phyloP scores from a whole-genome alignment of 2,329 filamentous ascomycete species.

The Calonectria pteridis region DNA sequence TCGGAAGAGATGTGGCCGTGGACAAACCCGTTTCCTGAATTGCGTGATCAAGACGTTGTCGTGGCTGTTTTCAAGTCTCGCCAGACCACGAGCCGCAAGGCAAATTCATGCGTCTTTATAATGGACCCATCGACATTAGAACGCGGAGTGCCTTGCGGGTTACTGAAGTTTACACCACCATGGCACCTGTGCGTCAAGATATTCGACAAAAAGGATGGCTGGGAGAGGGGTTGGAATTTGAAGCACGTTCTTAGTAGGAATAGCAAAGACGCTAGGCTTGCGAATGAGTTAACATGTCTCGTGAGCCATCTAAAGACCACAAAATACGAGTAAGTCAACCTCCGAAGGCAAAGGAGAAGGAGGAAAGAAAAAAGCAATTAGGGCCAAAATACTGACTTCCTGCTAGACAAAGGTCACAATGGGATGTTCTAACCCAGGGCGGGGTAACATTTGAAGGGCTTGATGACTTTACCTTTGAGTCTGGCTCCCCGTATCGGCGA shows the following conservation, averaged over 20 bases:
- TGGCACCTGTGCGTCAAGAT: slow-evolving; percentile 1
- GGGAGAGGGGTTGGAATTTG: slow-evolving; percentile 11
- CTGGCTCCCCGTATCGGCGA: background rate
- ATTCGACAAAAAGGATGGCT: background rate
- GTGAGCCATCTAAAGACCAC: background rate
- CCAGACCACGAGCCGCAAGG: background rate
- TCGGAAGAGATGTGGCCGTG: slow-evolving; percentile 1
- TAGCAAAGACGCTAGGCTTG: background rate
- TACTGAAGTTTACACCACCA: background rate
- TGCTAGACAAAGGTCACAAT: background rate
- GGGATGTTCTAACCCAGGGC: background rate
- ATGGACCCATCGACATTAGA: background rate
- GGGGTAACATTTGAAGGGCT: background rate
- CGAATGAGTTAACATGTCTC: background rate
- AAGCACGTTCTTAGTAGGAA: background rate
- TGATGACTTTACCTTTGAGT: background rate
- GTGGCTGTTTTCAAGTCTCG: background rate
- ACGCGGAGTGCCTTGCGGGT: background rate
- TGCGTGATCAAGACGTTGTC: background rate
- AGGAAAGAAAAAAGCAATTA: background rate
- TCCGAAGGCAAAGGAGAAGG: background rate
- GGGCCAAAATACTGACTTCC: background rate
- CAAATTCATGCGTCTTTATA: slow-evolving; percentile 1
- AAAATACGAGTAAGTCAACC: background rate
- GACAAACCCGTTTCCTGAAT: background rate